phyloP scores from a whole-genome alignment of 75 land plant genomes.

The Selaginella tamariscina region DNA sequence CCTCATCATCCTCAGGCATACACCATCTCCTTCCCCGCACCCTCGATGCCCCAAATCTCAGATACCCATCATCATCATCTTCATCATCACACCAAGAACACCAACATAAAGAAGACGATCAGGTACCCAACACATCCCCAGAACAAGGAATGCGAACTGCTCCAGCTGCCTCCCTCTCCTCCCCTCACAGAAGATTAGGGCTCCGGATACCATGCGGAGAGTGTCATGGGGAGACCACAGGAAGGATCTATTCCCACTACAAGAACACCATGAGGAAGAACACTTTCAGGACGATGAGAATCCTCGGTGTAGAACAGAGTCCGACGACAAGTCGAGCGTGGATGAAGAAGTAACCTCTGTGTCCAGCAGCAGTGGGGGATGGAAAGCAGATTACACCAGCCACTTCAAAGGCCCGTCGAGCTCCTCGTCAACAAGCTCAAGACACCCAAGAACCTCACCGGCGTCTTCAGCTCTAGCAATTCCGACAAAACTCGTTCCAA shows the following conservation, averaged over 20 bases:
- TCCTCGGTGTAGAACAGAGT: too few relatives aligned
- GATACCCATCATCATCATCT: too few relatives aligned
- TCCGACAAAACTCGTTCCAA: not conserved
- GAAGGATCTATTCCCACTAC: not conserved
- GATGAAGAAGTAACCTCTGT: not conserved
- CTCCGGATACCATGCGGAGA: not conserved
- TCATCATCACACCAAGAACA: too few relatives aligned
- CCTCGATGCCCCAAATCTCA: too few relatives aligned
- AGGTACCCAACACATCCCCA: too few relatives aligned
- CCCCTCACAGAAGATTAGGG: conserved; percentile 1
- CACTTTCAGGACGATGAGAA: too few relatives aligned
- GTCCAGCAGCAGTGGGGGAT: not conserved
- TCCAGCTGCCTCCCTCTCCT: too few relatives aligned
- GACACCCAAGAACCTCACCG: not conserved
- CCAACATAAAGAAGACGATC: too few relatives aligned
- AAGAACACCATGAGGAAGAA: not conserved
- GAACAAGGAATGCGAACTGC: too few relatives aligned
- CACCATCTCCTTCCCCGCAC: too few relatives aligned
- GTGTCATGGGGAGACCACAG: not conserved
- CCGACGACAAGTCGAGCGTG: not conserved
- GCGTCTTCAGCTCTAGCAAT: not conserved
- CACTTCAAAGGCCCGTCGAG: not conserved
- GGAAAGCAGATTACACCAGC: not conserved
- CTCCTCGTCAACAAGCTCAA: not conserved
- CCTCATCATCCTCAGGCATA: too few relatives aligned